phyloP scores from a whole-genome alignment of 139 green algal genomes.

The Trebouxia sp. region DNA sequence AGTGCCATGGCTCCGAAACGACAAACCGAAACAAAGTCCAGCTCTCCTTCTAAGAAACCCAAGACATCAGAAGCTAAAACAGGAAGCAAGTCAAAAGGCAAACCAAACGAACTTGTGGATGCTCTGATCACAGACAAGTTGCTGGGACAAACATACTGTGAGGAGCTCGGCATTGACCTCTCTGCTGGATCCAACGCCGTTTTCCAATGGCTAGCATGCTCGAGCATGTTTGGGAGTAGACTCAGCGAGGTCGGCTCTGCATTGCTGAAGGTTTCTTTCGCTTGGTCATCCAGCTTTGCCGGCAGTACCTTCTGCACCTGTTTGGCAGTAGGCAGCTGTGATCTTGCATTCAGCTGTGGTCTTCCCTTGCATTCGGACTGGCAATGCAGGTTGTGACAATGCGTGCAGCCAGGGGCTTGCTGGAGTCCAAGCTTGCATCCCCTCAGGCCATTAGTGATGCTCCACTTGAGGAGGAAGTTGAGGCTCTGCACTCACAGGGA shows the following conservation, averaged over 20 bases:
- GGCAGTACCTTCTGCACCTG: too few species aligned
- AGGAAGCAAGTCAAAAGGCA: not conserved
- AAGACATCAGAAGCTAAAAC: not conserved
- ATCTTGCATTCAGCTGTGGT: too few species aligned
- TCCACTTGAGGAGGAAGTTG: conserved; percentile 13
- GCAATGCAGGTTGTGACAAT: conserved; percentile 3
- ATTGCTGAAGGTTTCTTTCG: too few species aligned
- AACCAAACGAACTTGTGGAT: not conserved
- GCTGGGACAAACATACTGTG: conserved; percentile 3
- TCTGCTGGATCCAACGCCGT: conserved; percentile 7
- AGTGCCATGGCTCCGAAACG: conserved; percentile 25
- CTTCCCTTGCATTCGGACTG: too few species aligned
- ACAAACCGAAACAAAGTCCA: not conserved
- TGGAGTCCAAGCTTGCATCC: not conserved
- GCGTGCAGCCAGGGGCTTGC: conserved; percentile 16
- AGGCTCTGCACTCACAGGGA: conserved; percentile 22
- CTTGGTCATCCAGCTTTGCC: too few species aligned
- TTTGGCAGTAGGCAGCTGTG: too few species aligned
- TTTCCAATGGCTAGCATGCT: conserved; percentile 20
- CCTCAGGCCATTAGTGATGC: conserved; percentile 22
- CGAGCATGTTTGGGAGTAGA: conserved; percentile 27
- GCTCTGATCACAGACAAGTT: not conserved
- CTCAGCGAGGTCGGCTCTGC: conserved; percentile 7
- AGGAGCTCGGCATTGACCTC: conserved; percentile 26
- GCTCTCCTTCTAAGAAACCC: not conserved